Base-by-base conservation (phyloP, 1,284 basidiomycete species). In the Ganoderma multipileum region DNA sequence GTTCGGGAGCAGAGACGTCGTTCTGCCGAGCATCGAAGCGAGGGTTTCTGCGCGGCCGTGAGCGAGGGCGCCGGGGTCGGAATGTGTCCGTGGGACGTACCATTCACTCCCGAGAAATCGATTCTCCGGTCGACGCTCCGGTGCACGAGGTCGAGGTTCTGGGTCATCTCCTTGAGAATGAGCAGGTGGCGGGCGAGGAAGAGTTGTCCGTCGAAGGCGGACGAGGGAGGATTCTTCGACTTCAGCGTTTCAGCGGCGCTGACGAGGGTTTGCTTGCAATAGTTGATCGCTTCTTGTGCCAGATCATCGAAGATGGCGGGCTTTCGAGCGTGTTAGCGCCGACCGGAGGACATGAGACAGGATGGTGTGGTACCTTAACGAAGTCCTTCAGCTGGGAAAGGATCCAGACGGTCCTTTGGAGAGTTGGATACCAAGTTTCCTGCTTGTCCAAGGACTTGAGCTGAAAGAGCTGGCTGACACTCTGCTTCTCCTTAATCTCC, bases 271-370 rank as follows among this genome's bases (percentile, higher is more conserved):
- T 90, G 85, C 50, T 92, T 89, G 78, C 95, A 97, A 3, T 95
- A 83, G 18, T 87, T 85, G 41, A 97, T 86, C 0, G 95, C 94
- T 81, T 98, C 96, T 79, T 95, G 94, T 0, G 96, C 95, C 58
- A 98, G 93, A 77, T 98, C 96, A 75, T 95, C 92, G 72, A 97
- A 98, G 69, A 98, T 96, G 1, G 90, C 91, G 20, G 92, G 90
- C 95, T 97, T 67, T 61, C 47, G 54, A 14, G 30, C 26, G 68
- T 58, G 44, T 54, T 50, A 20, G 63, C 68, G 54, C 65, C 59
- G 41, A 28, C 41, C 23, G 39, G 14, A 47, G 41, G 26, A 6
- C 2, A 30, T 63, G 33, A 52, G 59, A 47, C 68, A 41, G 2
- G 67, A 38, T 18, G 85, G 68, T 77, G 30, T 18, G 85, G 68